Base-by-base conservation (phyloP, 2,329 filamentous ascomycete species). In the Fusarium keratoplasticum region DNA sequence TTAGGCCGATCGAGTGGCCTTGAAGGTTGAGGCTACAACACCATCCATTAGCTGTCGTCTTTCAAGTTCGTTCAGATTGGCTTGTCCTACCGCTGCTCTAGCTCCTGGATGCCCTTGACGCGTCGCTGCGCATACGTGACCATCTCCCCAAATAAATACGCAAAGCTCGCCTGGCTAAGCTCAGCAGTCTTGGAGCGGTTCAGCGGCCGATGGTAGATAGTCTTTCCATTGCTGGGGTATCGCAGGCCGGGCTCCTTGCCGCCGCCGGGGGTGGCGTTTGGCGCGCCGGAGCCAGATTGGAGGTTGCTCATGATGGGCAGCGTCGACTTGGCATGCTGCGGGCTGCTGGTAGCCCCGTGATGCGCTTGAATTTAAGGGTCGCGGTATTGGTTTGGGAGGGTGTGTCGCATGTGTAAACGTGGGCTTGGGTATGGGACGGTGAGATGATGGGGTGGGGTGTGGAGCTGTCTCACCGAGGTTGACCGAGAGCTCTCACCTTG, bases 141-240 rank as follows among this genome's bases (percentile, higher is more conserved):
- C 94, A 98, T 98, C 86, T 98, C 96, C 70, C 93, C 92, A 82
- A 99, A 98, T 68, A 99, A 88, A 83, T 97, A 98, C 47, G 96
- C 96, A 84, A 99, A 98, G 84, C 94, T 95, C 13, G 96, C 91
- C 81, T 97, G 93, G 83, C 95, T 98, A 76, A 97, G 90, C 87
- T 98, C 96, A 67, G 94, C 90, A 78, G 94, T 94, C 82, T 95
- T 94, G 78, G 92, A 93, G 74, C 96, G 93, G 84, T 98, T 98
- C 71, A 98, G 88, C 71, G 97, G 95, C 64, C 96, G 91, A 87
- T 98, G 95, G 87, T 98, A 99, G 86, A 99, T 98, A 74, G 95
- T 98, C 86, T 98, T 98, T 86, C 95, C 95, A 83, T 92, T 97
- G 66, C 94, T 94, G 57, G 96, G 96, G 80, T 97, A 94, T 76